Evolutionary conservation across 306 rosid genomes (phyloP), one percentile per base, ranked within the genome.

Genomic region (Prunus mira): DNA sequence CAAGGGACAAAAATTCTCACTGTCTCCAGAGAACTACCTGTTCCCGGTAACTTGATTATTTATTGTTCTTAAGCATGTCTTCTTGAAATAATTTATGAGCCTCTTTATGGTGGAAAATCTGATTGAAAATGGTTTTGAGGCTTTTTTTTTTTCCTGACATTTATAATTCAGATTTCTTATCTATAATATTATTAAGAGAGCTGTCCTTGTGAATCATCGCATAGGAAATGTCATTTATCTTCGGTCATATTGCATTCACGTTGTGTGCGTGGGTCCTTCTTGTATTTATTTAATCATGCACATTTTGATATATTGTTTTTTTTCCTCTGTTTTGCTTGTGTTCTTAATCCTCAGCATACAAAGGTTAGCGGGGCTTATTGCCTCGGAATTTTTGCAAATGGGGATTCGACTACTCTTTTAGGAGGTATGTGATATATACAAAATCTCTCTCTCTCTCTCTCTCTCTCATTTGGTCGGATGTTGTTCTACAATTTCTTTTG

Each of bases 291-390:
- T 58, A 20, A 27, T 22, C 11, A 3, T 10, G 38, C 27, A 38
- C 57, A 58, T 50, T 28, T 34, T 34, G 56, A 64, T 66, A 27
- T 19, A 63, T 62, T 43, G 22, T 52, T 49, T 27, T 61, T 61
- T 38, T 65, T 54, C 57, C 50, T 55, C 30, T 60, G 61, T 22
- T 49, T 67, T 58, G 50, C 45, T 64, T 61, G 61, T 68, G 14
- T 46, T 57, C 76, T 58, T 64, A 22, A 22, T 47, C 57, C 70
- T 32, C 67, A 86, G 89, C 89, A 86, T 80, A 78, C 89, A 6
- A 86, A 86, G 78, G 83, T 86, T 67, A 76, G 75, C 13, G 84
- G 83, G 34, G 89, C 87, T 20, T 86, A 86, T 83, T 86, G 89
- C 82, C 80, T 86, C 80, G 87, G 89, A 25, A 55, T 83, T 55